Conservation (phyloP, 805 yeast species). For the Phaffomyces opuntiae region DNA sequence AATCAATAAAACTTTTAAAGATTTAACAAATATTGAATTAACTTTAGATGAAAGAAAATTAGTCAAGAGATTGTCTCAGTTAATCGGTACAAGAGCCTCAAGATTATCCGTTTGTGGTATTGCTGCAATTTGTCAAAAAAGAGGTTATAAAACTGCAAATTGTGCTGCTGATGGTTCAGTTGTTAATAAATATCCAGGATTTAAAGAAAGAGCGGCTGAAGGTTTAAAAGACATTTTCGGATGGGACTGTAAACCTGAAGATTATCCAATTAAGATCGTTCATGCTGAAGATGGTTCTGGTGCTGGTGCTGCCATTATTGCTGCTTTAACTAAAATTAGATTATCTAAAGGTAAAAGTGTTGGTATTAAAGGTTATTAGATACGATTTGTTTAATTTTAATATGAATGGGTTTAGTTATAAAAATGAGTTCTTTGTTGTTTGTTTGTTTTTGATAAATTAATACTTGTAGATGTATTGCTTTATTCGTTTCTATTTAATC, state of each 20-base stretch:
- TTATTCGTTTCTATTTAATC: no score
- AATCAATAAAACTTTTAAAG: constrained; percentile 58
- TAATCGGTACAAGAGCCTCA: constrained; percentile 88
- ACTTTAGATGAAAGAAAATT: constrained; percentile 74
- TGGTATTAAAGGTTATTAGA: constrained; percentile 29
- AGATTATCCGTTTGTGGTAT: constrained; percentile 91
- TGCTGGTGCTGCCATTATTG: constrained; percentile 97
- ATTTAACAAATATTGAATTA: constrained; percentile 53
- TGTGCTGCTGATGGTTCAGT: constrained; percentile 98
- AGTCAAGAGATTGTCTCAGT: constrained; percentile 75
- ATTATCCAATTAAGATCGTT: constrained; percentile 75
- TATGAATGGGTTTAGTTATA: no score
- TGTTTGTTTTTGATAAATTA: no score
- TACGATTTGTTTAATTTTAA: no score
- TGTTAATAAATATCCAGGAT: constrained; percentile 87
- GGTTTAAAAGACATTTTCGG: constrained; percentile 85
- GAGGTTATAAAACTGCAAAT: constrained; percentile 67
- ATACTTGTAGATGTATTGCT: no score
- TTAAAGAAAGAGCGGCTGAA: constrained; percentile 81
- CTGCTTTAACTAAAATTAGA: constrained; percentile 86
- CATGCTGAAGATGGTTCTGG: constrained; percentile 98
- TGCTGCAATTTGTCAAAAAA: constrained; percentile 88
- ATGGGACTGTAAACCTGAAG: constrained; percentile 48
- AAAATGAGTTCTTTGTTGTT: no score
- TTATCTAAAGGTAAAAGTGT: constrained; percentile 62